Evolutionary conservation across 305 asterid species (phyloP).

Genomic region (Fraxinus angustifolia): DNA sequence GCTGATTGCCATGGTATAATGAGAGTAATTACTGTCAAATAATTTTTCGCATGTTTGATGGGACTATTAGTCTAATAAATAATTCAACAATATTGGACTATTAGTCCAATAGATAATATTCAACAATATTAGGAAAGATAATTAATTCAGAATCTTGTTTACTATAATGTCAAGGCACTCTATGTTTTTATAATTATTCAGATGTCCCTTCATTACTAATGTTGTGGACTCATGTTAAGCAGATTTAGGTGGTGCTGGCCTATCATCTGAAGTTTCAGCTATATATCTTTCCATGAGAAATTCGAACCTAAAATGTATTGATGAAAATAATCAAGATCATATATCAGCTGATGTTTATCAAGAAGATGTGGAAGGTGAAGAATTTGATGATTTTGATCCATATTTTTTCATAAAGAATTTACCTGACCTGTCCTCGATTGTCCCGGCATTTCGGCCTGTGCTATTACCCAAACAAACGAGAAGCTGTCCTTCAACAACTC

Average conservation of each 20-base stretch:
- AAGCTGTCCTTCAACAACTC: constrained; percentile 92
- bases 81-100: neutral
- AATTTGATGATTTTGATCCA: constrained; percentile 87
- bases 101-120: neutral
- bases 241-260: constrained; percentile 49
- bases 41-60: neutral
- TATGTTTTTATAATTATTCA: constrained; percentile 9
- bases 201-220: constrained; percentile 18
- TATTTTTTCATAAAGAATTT: constrained; percentile 84
- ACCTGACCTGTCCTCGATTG: constrained; percentile 76
- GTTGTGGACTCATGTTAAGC: constrained; percentile 23
- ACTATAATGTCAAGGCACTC: neutral
- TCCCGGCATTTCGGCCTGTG: constrained; percentile 75
- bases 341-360: constrained; percentile 51
- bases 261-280: constrained; percentile 67
- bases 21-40: neutral
- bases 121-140: neutral
- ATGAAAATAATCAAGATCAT: constrained; percentile 72
- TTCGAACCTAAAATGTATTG: constrained; percentile 76
- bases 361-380: constrained; percentile 78
- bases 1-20: constrained; percentile 56
- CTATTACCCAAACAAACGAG: constrained; percentile 87
- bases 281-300: constrained; percentile 61
- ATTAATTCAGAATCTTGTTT: neutral
- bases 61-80: neutral